Percentiles rank a stretch among this genome's conserved stretches.
phyloP scores from a whole-genome alignment of 257 asterid genomes.

The Solanum chaucha region DNA sequence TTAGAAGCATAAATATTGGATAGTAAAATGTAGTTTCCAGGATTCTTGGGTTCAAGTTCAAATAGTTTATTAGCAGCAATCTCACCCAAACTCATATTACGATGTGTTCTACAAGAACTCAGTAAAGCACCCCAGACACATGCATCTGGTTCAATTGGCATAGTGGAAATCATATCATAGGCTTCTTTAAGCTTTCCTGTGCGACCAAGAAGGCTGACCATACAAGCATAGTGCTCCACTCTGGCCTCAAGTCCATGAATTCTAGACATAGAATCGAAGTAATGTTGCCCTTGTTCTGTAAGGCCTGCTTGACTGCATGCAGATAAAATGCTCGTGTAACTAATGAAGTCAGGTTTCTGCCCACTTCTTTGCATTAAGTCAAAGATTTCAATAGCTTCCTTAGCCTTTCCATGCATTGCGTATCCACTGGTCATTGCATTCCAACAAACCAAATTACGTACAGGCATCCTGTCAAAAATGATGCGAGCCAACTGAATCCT shows the following conservation, averaged over 20 bases:
- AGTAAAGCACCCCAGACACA: constrained; percentile 93
- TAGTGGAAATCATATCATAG: constrained; percentile 43
- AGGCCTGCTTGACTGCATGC: constrained; percentile 81
- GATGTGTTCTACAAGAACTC: constrained; percentile 76
- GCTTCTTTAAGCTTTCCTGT: constrained; percentile 87
- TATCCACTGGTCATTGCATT: constrained; percentile 77
- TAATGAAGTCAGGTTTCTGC: constrained; percentile 61
- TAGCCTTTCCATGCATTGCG: constrained; percentile 75
- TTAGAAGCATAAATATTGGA: constrained; percentile 85
- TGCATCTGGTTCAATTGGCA: constrained; percentile 80
- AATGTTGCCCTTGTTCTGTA: constrained; percentile 47
- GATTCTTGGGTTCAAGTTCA: constrained; percentile 66
- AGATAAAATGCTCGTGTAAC: constrained; percentile 75
- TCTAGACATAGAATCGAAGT: constrained; percentile 51
- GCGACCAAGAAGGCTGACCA: constrained; percentile 81
- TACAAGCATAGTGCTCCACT: constrained; percentile 81
- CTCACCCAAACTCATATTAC: constrained; percentile 54
- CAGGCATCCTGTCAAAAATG: constrained; percentile 51
- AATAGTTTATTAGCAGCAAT: constrained; percentile 65
- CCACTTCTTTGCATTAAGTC: constrained; percentile 47
- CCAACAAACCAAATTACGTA: constrained; percentile 74
- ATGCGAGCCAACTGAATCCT: constrained; percentile 46
- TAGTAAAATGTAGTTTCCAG: constrained; percentile 69
- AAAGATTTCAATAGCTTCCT: constrained; percentile 49
- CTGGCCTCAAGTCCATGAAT: constrained; percentile 54